Percentiles rank a stretch among this genome's conserved stretches.
Conservation (phyloP, 495 filamentous ascomycete genomes). For the Eremomyces bilateralis region DNA sequence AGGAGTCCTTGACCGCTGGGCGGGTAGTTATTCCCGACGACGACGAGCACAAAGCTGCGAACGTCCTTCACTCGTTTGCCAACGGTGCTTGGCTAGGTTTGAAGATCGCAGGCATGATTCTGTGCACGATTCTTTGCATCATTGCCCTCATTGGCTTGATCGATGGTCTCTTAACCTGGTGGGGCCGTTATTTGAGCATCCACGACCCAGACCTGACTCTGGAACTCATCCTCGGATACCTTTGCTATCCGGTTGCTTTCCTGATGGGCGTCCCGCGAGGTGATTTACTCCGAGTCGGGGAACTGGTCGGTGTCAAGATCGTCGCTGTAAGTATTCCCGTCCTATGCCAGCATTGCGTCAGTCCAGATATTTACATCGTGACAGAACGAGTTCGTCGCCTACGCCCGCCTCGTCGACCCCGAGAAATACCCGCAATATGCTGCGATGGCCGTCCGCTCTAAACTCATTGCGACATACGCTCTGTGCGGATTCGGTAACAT, state of each 20-base stretch:
- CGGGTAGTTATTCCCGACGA: conserved; percentile 57
- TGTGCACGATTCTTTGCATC: conserved; percentile 60
- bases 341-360: neutral
- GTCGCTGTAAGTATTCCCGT: conserved; percentile 31
- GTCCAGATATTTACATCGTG: neutral
- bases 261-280: conserved; percentile 58
- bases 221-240: conserved; percentile 57
- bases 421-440: conserved; percentile 21
- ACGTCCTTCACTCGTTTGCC: conserved; percentile 67
- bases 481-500: conserved; percentile 52
- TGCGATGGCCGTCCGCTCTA: conserved; percentile 41
- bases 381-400: conserved; percentile 27
- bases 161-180: conserved; percentile 71
- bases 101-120: conserved; percentile 74
- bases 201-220: conserved; percentile 44
- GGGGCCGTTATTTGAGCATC: conserved; percentile 66
- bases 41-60: conserved; percentile 44
- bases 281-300: conserved; percentile 50
- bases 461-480: conserved; percentile 49
- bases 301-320: conserved; percentile 66
- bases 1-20: conserved; percentile 64
- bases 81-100: conserved; percentile 27
- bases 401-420: conserved; percentile 23
- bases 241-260: conserved; percentile 71
- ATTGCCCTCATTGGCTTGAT: conserved; percentile 56